Base-by-base conservation (phyloP, 495 filamentous ascomycete genomes). In the Penicillium canariense region DNA sequence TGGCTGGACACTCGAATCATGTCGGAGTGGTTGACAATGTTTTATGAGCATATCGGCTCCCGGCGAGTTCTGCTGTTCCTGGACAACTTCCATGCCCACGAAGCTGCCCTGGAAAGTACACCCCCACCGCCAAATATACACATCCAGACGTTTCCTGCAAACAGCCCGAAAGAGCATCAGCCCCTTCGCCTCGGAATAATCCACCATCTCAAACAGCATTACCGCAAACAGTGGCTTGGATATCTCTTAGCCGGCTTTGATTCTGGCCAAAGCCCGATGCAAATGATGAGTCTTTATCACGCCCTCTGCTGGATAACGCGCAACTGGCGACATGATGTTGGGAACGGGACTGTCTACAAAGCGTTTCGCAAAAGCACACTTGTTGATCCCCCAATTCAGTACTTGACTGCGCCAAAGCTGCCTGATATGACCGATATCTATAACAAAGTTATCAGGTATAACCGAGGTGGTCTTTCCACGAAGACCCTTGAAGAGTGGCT, bases 141-240 rank as follows among this genome's bases (percentile, higher is more conserved):
- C 34, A 56, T 71, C 20, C 34, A 62, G 28, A 61, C 52, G 25
- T 61, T 68, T 4, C 69, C 65, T 1, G 15, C 48, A 4, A 57
- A 59, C 22, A 47, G 50, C 15, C 62, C 56, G 14, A 51, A 27
- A 22, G 20, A 46, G 7, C 54, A 53, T 9, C 62, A 69, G 43
- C 68, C 58, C 6, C 42, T 69, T 14, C 55, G 62, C 50, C 51
- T 62, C 27, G 66, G 66, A 23, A 63, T 72, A n/a, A 70, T 63
- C 18, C 52, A 44, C 22, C 54, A 32, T 27, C 63, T 65, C 4
- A 71, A 71, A 50, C 42, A 50, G 3, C 35, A 63, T 15, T 68
- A 71, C 34, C 38, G 58, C 7, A 40, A 47, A 20, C 34, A 52
- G 15, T 69, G 53, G 55, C 50, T 72, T 18, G 15, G 11, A 7